These are phyloP conservation scores for Ophiostoma quercus DNA, from an alignment of 2,329 filamentous ascomycete genomes.

Conservation along the genomic window DNA sequence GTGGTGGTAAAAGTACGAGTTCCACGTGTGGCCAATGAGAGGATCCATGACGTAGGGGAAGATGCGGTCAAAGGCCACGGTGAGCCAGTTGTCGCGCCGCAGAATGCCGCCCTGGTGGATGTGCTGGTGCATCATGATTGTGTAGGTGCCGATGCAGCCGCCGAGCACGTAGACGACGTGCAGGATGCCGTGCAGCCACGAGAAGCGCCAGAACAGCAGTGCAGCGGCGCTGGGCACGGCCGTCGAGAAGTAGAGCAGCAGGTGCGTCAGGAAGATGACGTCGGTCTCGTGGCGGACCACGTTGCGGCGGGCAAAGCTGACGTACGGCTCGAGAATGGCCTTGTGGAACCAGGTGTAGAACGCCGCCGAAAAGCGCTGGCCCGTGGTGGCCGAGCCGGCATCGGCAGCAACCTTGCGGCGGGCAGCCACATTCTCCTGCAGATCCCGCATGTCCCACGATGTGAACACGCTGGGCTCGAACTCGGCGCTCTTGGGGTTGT, in stretches of 20 bases:
- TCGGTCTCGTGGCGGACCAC: constrained; percentile 64
- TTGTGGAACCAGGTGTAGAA: constrained; percentile 46
- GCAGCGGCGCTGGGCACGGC: constrained; percentile 61
- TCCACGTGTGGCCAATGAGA: constrained; percentile 78
- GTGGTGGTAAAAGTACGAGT: constrained; percentile 79
- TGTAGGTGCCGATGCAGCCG: constrained; percentile 65
- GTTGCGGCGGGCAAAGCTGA: constrained; percentile 45
- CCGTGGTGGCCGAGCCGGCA: constrained; percentile 7
- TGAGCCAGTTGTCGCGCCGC: constrained; percentile 41
- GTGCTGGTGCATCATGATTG: constrained; percentile 78
- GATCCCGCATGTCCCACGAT: constrained; percentile 38
- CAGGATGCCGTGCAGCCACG: constrained; percentile 59
- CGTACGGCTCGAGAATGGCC: constrained; percentile 55
- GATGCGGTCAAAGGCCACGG: constrained; percentile 49
- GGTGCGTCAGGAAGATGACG: constrained; percentile 72
- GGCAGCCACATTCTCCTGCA: constrained; percentile 33
- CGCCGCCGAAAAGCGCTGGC: constrained; percentile 28
- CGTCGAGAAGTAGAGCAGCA: constrained; percentile 65
- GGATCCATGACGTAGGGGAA: constrained; percentile 74
- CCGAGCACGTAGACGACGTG: constrained; percentile 62
- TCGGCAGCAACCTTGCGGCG: constrained; percentile 19
- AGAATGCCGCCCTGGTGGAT: constrained; percentile 72
- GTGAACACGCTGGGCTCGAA: constrained; percentile 47
- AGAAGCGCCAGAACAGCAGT: constrained; percentile 60
- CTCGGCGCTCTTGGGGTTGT: constrained; percentile 37